phyloP scores from a whole-genome alignment of 1,284 basidiomycete genomes.

The Apiotrichum domesticum region DNA sequence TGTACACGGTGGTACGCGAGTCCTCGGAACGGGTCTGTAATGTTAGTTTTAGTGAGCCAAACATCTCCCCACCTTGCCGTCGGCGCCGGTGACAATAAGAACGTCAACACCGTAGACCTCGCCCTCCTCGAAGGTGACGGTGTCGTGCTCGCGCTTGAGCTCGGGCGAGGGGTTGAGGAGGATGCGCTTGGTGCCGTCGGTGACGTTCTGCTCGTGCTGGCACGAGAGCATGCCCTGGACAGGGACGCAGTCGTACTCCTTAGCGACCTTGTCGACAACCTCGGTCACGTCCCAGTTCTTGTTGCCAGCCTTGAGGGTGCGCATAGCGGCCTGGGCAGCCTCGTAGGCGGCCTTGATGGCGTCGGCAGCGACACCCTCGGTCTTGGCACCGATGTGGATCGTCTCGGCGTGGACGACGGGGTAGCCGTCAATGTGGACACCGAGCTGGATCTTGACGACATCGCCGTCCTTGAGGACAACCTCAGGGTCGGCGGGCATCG shows the following conservation, averaged over 20 bases:
- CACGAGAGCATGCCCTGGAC: conserved; percentile 67
- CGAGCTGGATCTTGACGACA: conserved; percentile 91
- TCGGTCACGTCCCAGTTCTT: conserved; percentile 96
- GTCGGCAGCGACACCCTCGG: conserved; percentile 80
- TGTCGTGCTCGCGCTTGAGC: conserved; percentile 78
- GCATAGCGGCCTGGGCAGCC: conserved; percentile 85
- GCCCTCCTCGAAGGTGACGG: conserved; percentile 78
- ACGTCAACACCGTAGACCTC: conserved; percentile 97
- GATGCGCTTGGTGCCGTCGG: conserved; percentile 95
- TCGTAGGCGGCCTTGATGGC: conserved; percentile 88
- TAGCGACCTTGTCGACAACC: conserved; percentile 65
- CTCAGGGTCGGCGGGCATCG: conserved; percentile 53
- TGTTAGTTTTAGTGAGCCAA: neutral
- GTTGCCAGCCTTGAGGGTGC: conserved; percentile 77
- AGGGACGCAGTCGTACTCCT: conserved; percentile 74
- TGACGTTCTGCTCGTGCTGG: conserved; percentile 78
- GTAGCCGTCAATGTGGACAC: conserved; percentile 89
- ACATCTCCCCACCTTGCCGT: conserved; percentile 64
- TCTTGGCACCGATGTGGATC: conserved; percentile 71
- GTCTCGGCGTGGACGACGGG: conserved; percentile 70
- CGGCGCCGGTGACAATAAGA: conserved; percentile 76
- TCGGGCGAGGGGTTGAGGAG: conserved; percentile 79
- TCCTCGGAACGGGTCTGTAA: conserved; percentile 61
- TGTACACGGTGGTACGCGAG: conserved; percentile 86
- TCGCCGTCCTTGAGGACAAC: conserved; percentile 84